phyloP scores from a whole-genome alignment of 345 rosid genomes.

The Cardiospermum halicacabum region DNA sequence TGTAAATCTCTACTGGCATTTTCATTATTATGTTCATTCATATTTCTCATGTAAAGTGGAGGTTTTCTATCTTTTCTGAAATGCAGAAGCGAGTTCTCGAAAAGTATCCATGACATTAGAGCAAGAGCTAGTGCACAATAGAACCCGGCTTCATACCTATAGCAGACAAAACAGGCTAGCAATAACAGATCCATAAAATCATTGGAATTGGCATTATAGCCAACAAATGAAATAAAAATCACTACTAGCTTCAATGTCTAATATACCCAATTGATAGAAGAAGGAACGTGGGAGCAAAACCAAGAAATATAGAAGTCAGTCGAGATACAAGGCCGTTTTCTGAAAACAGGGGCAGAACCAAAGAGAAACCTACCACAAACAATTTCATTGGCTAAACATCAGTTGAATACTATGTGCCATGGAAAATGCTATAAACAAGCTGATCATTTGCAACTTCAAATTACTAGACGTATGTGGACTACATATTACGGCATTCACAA shows the following conservation, averaged over 20 bases:
- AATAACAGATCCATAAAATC: neutral
- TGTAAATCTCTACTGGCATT: constrained; percentile 61
- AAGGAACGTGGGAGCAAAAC: constrained; percentile 86
- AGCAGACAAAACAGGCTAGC: constrained; percentile 13
- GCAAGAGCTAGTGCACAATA: constrained; percentile 77
- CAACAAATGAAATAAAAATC: neutral
- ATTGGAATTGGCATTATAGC: constrained; percentile 8
- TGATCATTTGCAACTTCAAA: neutral
- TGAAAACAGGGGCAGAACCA: constrained; percentile 81
- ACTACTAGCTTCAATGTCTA: constrained; percentile 8
- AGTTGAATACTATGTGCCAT: neutral
- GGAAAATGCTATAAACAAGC: neutral
- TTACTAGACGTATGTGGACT: neutral
- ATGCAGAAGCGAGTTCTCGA: constrained; percentile 66
- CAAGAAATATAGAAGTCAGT: constrained; percentile 78
- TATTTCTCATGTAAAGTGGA: constrained; percentile 31
- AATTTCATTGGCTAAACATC: neutral
- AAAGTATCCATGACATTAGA: constrained; percentile 76
- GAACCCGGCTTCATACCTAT: constrained; percentile 93
- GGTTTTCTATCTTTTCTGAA: constrained; percentile 34
- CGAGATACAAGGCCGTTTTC: constrained; percentile 65
- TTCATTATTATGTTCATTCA: constrained; percentile 39
- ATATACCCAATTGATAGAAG: constrained; percentile 86
- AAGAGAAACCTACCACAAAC: constrained; percentile 49
- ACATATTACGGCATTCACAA: neutral